Evolutionary conservation across 1,284 basidiomycete genomes (phyloP).

Genomic region (Ganoderma sp.): DNA sequence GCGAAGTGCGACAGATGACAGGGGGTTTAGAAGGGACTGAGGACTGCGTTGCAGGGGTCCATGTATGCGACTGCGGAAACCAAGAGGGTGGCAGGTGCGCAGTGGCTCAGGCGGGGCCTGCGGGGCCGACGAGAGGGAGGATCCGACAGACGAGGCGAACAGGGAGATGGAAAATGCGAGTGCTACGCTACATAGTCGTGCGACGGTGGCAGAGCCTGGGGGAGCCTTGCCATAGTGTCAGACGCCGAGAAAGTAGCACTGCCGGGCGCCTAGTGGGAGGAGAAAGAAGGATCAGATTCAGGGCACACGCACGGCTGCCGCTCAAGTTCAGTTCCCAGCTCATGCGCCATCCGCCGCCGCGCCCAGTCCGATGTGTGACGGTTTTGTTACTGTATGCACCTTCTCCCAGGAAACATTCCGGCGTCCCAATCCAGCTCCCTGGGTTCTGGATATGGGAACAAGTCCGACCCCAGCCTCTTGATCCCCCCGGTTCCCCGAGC

Average conservation of each 20-base stretch:
- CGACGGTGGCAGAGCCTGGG: background rate
- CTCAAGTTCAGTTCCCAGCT: background rate
- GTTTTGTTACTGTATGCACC: slow-evolving; percentile 2
- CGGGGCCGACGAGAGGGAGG: background rate
- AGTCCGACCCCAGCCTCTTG: background rate
- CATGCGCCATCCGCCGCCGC: background rate
- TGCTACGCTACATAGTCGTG: background rate
- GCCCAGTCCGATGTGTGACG: slow-evolving; percentile 4
- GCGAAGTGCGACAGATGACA: background rate
- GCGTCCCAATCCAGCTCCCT: background rate
- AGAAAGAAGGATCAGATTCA: slow-evolving; percentile 2
- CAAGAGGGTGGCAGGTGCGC: background rate
- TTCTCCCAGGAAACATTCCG: background rate
- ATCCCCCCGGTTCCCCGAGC: slow-evolving; percentile 1
- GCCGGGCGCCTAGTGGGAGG: background rate
- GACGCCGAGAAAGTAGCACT: background rate
- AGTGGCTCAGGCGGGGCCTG: background rate
- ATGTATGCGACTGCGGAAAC: background rate
- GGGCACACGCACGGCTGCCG: background rate
- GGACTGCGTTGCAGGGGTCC: slow-evolving; percentile 1
- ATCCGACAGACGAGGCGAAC: background rate
- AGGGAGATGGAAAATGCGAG: background rate
- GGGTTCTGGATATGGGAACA: slow-evolving; percentile 16
- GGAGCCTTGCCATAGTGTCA: background rate
- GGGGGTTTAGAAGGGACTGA: background rate